Evolutionary conservation across 176 grass and related monocot genomes (phyloP).

Genomic region (Tillandsia leiboldiana): DNA sequence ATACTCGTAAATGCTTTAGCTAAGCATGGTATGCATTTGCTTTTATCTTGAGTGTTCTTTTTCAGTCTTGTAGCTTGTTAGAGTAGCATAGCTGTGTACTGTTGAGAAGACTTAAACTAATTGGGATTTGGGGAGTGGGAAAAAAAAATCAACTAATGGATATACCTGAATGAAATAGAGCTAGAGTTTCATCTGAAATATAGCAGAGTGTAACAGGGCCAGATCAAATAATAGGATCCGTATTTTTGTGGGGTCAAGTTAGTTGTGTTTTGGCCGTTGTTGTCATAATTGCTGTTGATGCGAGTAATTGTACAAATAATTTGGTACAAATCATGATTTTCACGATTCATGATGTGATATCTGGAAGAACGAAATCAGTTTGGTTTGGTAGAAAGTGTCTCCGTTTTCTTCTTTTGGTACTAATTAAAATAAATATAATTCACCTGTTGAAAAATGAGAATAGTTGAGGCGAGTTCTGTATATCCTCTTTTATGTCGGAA

Average conservation of each 20-base stretch:
- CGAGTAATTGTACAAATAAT: neutral
- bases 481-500: neutral
- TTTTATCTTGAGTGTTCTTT: neutral
- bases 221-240: too few species aligned
- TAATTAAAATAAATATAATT: neutral
- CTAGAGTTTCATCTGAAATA: too few species aligned
- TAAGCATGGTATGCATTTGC: slow-evolving; percentile 43
- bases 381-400: neutral
- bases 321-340: neutral
- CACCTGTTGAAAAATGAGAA: neutral
- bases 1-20: slow-evolving; percentile 73
- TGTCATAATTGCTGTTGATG: too few species aligned
- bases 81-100: too few species aligned
- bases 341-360: neutral
- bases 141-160: too few species aligned
- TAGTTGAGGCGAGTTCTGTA: neutral
- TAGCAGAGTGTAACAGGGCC: too few species aligned
- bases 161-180: too few species aligned
- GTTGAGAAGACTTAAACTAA: too few species aligned
- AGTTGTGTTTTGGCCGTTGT: too few species aligned
- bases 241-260: too few species aligned
- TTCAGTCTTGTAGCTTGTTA: too few species aligned
- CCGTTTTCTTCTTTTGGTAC: neutral
- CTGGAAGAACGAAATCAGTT: neutral
- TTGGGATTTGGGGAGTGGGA: too few species aligned